These are phyloP conservation scores for Claviceps monticola DNA, from an alignment of 2,329 filamentous ascomycete species.

Conservation along the genomic window DNA sequence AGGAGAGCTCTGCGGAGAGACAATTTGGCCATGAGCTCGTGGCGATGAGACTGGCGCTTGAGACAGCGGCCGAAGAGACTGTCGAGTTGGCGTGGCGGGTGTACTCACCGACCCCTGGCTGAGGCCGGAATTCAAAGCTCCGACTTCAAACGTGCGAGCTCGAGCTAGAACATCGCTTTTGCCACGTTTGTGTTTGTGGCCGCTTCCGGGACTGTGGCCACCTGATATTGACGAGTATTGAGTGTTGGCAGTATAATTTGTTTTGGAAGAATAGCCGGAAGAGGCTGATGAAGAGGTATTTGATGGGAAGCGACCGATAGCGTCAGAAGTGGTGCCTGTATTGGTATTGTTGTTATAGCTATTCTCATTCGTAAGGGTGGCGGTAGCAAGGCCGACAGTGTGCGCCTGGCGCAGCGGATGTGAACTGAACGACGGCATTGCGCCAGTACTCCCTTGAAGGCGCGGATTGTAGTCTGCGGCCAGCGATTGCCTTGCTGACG, in stretches of 20 bases:
- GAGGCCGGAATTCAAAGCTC: conserved; percentile 26
- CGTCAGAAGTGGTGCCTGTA: conserved; percentile 28
- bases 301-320: conserved; percentile 48
- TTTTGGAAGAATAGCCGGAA: conserved; percentile 48
- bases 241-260: conserved; percentile 42
- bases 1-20: conserved; percentile 8
- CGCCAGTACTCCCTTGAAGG: conserved; percentile 13
- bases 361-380: background rate
- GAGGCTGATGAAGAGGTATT: conserved; percentile 60
- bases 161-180: conserved; percentile 54
- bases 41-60: conserved; percentile 43
- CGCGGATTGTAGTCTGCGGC: conserved; percentile 1
- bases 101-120: conserved; percentile 43
- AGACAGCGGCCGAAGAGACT: conserved; percentile 62
- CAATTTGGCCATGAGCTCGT: conserved; percentile 21
- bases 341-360: conserved; percentile 10
- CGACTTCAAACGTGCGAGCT: conserved; percentile 33
- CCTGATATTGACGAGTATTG: conserved; percentile 61
- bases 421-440: conserved; percentile 44
- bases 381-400: conserved; percentile 25
- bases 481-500: background rate
- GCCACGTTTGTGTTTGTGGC: conserved; percentile 51
- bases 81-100: conserved; percentile 59
- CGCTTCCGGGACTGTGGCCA: conserved; percentile 30
- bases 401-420: conserved; percentile 45